phyloP scores from a whole-genome alignment of 1,284 basidiomycete species.

The Irpex lacteus region DNA sequence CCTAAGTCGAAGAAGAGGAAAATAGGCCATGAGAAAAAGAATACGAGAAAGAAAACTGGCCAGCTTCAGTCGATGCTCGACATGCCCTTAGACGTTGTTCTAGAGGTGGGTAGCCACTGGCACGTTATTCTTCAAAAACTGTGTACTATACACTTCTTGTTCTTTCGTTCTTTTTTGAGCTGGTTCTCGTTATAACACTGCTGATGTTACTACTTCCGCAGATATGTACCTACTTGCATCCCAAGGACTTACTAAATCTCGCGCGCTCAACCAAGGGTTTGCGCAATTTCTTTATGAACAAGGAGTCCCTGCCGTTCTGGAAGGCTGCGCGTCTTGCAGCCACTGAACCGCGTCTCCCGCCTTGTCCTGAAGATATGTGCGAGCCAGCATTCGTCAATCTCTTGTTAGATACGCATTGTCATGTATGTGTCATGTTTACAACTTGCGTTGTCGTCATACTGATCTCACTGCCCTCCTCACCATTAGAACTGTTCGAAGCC shows the following conservation, averaged over 20 bases:
- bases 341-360: constrained; percentile 1
- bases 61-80: constrained; percentile 4
- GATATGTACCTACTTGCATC: constrained; percentile 45
- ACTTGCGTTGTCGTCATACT: not conserved
- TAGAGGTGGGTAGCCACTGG: constrained; percentile 5
- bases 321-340: constrained; percentile 1
- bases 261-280: constrained; percentile 36
- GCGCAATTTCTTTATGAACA: constrained; percentile 37
- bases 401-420: constrained; percentile 6
- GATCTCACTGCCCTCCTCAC: not conserved
- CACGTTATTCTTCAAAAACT: no score
- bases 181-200: not conserved
- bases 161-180: not conserved
- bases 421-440: not conserved
- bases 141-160: no score
- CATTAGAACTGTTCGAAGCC: not conserved
- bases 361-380: constrained; percentile 4
- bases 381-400: constrained; percentile 11
- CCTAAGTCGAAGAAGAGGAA: no score
- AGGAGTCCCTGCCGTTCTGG: constrained; percentile 25
- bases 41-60: not conserved
- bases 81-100: constrained; percentile 7
- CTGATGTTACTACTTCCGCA: constrained; percentile 16
- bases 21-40: no score
- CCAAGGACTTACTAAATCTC: constrained; percentile 44